phyloP scores from a whole-genome alignment of 139 green algal genomes.

The Ostreobium quekettii region DNA sequence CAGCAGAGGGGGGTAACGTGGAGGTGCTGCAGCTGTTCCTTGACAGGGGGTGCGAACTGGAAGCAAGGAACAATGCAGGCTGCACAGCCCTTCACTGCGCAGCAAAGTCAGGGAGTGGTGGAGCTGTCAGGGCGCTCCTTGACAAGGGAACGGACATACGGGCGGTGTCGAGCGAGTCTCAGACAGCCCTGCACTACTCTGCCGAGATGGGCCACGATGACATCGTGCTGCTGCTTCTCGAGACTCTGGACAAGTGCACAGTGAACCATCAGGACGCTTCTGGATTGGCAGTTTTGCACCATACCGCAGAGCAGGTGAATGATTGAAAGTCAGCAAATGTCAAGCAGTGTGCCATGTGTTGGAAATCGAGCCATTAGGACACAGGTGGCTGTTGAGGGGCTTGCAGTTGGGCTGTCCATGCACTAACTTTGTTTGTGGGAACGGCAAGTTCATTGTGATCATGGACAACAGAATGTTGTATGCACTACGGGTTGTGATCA shows the following conservation, averaged over 20 bases:
- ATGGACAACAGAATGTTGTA: too few relatives aligned
- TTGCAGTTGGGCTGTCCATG: too few relatives aligned
- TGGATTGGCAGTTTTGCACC: not conserved
- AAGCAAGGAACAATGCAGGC: conserved; percentile 27
- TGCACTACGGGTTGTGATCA: too few relatives aligned
- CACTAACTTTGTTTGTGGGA: too few relatives aligned
- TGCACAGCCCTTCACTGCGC: conserved; percentile 35
- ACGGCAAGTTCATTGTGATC: too few relatives aligned
- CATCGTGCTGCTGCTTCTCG: not conserved
- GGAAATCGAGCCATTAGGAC: too few relatives aligned
- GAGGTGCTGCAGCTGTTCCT: conserved; percentile 18
- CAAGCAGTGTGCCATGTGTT: too few relatives aligned
- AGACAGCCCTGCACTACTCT: conserved; percentile 8
- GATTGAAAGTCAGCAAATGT: too few relatives aligned
- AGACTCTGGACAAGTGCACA: not conserved
- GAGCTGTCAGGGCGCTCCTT: conserved; percentile 26
- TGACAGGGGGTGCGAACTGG: conserved; percentile 10
- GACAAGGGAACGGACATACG: conserved; percentile 16
- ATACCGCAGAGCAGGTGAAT: conserved; percentile 12
- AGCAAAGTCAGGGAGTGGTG: conserved; percentile 20
- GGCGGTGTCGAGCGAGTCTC: conserved; percentile 9
- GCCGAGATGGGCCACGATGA: conserved; percentile 3
- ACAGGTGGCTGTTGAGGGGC: too few relatives aligned
- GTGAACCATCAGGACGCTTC: conserved; percentile 7
- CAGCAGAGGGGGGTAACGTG: conserved; percentile 12